Percentiles rank a stretch among this genome's conserved stretches.
phyloP scores from a whole-genome alignment of 257 asterid genomes.

The Pogostemon cablin region DNA sequence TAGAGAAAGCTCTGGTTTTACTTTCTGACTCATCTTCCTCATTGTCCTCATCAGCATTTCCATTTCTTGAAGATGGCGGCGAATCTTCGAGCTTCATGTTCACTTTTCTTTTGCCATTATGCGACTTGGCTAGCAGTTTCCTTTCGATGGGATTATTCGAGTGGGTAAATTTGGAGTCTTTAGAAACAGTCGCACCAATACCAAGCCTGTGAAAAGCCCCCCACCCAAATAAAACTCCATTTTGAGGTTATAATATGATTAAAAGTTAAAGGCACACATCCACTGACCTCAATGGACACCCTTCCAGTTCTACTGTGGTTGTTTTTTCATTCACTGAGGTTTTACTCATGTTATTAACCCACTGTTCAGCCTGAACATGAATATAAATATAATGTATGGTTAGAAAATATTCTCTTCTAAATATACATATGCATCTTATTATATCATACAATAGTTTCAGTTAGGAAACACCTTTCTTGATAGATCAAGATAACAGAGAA shows the following conservation, averaged over 20 bases:
- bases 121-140: conserved; percentile 60
- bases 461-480: background rate
- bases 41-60: conserved; percentile 54
- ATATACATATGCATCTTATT: background rate
- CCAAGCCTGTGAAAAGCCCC: conserved; percentile 66
- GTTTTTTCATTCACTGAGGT: conserved; percentile 43
- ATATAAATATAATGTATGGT: conserved; percentile 6
- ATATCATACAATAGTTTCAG: background rate
- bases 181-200: conserved; percentile 78
- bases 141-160: conserved; percentile 65
- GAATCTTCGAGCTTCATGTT: conserved; percentile 44
- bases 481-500: background rate
- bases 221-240: conserved; percentile 19
- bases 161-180: conserved; percentile 41
- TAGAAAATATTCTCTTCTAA: background rate
- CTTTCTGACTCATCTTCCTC: conserved; percentile 78
- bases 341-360: conserved; percentile 73
- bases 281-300: conserved; percentile 78
- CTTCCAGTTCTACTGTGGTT: conserved; percentile 48
- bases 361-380: conserved; percentile 67
- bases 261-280: conserved; percentile 15
- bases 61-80: conserved; percentile 41
- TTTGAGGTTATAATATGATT: conserved; percentile 11
- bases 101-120: conserved; percentile 47
- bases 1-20: conserved; percentile 63